phyloP scores from a whole-genome alignment of 176 grass and related monocot genomes.

The Ensete ventricosum region DNA sequence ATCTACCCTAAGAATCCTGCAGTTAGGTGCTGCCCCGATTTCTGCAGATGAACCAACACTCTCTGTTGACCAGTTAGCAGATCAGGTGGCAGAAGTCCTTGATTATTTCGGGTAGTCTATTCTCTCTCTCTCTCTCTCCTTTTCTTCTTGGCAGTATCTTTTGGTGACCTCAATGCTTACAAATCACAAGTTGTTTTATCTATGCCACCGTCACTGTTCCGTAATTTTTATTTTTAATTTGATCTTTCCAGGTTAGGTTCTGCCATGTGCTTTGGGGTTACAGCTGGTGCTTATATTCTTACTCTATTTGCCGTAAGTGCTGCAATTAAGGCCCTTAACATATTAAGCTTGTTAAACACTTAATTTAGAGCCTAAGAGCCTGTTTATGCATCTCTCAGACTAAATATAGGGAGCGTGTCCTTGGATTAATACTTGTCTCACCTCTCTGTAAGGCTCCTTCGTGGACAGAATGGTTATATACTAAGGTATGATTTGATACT shows the following conservation, averaged over 20 bases:
- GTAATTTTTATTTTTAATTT: conserved; percentile 26
- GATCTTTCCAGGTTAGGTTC: conserved; percentile 65
- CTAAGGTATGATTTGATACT: conserved; percentile 47
- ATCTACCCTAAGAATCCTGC: conserved; percentile 33
- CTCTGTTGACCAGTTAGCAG: conserved; percentile 79
- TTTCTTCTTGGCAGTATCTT: background rate
- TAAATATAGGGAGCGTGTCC: conserved; percentile 85
- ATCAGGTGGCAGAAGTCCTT: conserved; percentile 85
- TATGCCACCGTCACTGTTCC: background rate
- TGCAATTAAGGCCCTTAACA: conserved; percentile 8
- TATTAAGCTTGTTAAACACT: conserved; percentile 1
- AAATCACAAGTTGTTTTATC: background rate
- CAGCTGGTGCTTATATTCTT: conserved; percentile 92
- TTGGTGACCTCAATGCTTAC: background rate
- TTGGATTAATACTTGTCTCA: conserved; percentile 88
- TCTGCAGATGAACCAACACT: conserved; percentile 42
- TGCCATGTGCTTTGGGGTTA: conserved; percentile 95
- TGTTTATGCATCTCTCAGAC: conserved; percentile 33
- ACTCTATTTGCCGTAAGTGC: conserved; percentile 79
- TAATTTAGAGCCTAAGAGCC: background rate
- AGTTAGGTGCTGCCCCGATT: conserved; percentile 96
- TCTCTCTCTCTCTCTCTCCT: conserved; percentile 1
- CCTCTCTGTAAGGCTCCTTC: conserved; percentile 83
- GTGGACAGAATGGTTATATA: conserved; percentile 94
- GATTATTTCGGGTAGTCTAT: conserved; percentile 84